Evolutionary conservation across 208 protist genomes (phyloP), one percentile per base, ranked within the genome.

Genomic region (Trypanosoma lewisi): DNA sequence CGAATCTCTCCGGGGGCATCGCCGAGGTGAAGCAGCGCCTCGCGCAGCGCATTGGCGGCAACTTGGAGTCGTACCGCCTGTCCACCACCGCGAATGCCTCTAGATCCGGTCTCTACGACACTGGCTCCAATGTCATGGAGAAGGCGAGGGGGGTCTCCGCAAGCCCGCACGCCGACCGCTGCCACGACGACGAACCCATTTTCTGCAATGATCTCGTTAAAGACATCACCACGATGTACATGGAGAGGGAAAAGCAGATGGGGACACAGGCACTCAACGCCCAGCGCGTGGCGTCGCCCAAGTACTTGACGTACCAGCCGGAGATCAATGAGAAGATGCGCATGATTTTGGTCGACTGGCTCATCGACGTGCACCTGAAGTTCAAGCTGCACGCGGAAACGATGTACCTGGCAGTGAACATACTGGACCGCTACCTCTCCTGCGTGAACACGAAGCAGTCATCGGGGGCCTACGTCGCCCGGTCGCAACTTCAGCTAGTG

Each of bases 281-380:
- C 28, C 82, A 74, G 41, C 50, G 71, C 4, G 54, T 77, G n/a
- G 79, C 84, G 41, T 88, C 77, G 21, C 83, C 88, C 14, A 72
- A 81, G 61, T 95, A 93, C 67, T 70, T 95, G 23, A 80, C 85
- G 63, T 81, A 91, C 63, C 89, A 95, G 66, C 83, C 89, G 9
- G 94, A 99, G 60, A 89, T 99, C 42, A 99, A 91, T 69, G 86
- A 97, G 59, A 97, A 97, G 72, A 99, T 99, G 97, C 87, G 98
- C 41, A 87, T 96, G 56, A 99, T 99, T 67, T 80, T 99, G 17
- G 85, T 99, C 17, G 98, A 99, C 81, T 99, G 98, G 98, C 91
- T 99, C 55, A 87, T 99, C 48, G 98, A 99, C 54, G 98, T 99
- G 12, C 94, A 98, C 63, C 74, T 98, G 42, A 98, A 98, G 89